These are phyloP conservation scores for Morella rubra DNA, from an alignment of 306 rosid species.

Conservation along the genomic window DNA sequence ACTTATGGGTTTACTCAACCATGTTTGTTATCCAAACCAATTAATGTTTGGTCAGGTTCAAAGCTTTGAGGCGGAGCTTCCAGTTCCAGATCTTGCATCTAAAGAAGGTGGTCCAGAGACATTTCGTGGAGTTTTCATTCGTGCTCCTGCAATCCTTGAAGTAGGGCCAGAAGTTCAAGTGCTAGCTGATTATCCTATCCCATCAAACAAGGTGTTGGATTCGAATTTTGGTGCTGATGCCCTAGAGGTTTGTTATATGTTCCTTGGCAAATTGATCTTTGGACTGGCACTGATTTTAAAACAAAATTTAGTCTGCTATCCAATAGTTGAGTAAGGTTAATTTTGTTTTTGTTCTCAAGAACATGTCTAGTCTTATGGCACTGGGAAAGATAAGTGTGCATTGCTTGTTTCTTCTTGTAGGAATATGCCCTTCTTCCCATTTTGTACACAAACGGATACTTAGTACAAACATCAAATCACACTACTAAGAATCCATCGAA, in stretches of 20 bases:
- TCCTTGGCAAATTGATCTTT: neutral
- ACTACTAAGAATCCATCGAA: neutral
- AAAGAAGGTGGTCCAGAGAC: conserved; percentile 89
- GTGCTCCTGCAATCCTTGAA: conserved; percentile 94
- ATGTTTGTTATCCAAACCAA: conserved; percentile 8
- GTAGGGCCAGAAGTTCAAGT: conserved; percentile 90
- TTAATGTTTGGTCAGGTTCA: conserved; percentile 52
- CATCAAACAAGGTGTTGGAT: conserved; percentile 31
- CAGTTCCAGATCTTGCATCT: conserved; percentile 67
- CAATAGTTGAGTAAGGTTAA: neutral
- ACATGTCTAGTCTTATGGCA: neutral
- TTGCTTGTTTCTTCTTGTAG: neutral
- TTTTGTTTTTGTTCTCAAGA: neutral
- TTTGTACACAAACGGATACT: neutral
- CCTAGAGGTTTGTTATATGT: conserved; percentile 49
- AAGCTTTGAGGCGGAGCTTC: conserved; percentile 85
- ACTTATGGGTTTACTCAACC: neutral
- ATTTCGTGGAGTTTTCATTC: conserved; percentile 86
- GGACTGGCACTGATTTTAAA: neutral
- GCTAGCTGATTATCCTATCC: conserved; percentile 64
- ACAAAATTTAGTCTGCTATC: neutral
- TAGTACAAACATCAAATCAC: neutral
- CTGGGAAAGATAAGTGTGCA: neutral
- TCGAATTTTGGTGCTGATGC: conserved; percentile 42
- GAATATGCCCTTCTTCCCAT: neutral